These are phyloP conservation scores for Curvularia hawaiiensis DNA, from an alignment of 2,329 filamentous ascomycete genomes.

Conservation along the genomic window DNA sequence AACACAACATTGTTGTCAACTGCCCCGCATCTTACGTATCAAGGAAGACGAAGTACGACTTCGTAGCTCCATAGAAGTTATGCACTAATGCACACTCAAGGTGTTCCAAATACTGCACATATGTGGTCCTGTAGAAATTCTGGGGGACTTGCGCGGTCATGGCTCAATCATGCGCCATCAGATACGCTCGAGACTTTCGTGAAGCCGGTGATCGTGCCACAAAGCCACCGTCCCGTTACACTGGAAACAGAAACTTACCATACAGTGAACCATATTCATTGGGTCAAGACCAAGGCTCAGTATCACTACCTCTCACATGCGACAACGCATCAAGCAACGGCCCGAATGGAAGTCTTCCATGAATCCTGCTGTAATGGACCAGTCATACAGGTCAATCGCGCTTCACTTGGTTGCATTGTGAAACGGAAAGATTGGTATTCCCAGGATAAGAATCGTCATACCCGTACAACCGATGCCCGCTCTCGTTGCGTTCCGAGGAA, in stretches of 20 bases:
- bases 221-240: background rate
- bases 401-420: background rate
- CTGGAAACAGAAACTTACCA: background rate
- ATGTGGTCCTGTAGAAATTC: background rate
- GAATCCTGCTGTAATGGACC: background rate
- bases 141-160: background rate
- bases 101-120: too few relatives aligned
- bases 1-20: background rate
- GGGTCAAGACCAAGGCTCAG: background rate
- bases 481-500: background rate
- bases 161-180: background rate
- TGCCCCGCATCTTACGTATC: background rate
- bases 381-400: background rate
- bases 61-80: background rate
- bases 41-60: background rate
- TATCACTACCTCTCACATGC: background rate
- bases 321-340: background rate
- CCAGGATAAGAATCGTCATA: background rate
- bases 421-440: background rate
- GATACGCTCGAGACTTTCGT: background rate
- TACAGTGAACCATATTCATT: background rate
- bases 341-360: background rate
- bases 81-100: background rate
- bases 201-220: background rate
- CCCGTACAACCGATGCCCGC: background rate